Evolutionary conservation across 1,284 basidiomycete species (phyloP).

Genomic region (Rhodotorula sp.): DNA sequence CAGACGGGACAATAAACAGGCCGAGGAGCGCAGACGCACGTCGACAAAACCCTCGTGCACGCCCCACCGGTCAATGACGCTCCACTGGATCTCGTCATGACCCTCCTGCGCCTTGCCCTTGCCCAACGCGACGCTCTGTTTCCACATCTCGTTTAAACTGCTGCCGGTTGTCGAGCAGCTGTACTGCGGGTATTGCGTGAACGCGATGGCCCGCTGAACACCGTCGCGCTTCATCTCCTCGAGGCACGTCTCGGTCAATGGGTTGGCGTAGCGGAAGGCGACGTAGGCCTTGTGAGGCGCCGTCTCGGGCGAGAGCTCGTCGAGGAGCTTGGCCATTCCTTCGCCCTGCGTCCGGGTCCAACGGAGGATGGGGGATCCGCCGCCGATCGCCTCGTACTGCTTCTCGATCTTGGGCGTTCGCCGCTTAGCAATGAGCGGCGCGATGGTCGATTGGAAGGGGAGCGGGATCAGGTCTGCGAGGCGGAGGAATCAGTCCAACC

Average conservation of each 20-base stretch:
- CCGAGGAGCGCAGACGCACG: conserved; percentile 55
- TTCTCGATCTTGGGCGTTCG: conserved; percentile 92
- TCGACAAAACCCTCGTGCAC: conserved; percentile 90
- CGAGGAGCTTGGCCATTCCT: conserved; percentile 83
- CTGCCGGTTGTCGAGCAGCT: conserved; percentile 97
- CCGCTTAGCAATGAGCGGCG: conserved; percentile 83
- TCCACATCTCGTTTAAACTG: conserved; percentile 88
- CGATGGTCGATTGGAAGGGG: conserved; percentile 83
- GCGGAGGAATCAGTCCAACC: too few relatives aligned
- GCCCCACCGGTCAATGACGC: conserved; percentile 97
- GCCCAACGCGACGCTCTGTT: conserved; percentile 43
- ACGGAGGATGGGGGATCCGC: conserved; percentile 92
- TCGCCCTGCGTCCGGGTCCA: conserved; percentile 89
- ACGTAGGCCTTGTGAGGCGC: conserved; percentile 96
- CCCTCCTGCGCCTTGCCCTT: conserved; percentile 54
- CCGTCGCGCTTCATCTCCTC: conserved; percentile 85
- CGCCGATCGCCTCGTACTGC: conserved; percentile 93
- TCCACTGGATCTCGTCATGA: conserved; percentile 78
- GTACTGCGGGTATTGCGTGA: conserved; percentile 99
- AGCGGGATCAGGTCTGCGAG: conserved; percentile 82
- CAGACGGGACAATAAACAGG: neutral
- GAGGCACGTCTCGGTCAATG: conserved; percentile 80
- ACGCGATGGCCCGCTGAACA: conserved; percentile 88
- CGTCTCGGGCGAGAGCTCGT: conserved; percentile 86
- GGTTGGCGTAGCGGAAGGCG: conserved; percentile 85